phyloP scores from a whole-genome alignment of 2,329 filamentous ascomycete species.

The Fusarium euwallaceae region DNA sequence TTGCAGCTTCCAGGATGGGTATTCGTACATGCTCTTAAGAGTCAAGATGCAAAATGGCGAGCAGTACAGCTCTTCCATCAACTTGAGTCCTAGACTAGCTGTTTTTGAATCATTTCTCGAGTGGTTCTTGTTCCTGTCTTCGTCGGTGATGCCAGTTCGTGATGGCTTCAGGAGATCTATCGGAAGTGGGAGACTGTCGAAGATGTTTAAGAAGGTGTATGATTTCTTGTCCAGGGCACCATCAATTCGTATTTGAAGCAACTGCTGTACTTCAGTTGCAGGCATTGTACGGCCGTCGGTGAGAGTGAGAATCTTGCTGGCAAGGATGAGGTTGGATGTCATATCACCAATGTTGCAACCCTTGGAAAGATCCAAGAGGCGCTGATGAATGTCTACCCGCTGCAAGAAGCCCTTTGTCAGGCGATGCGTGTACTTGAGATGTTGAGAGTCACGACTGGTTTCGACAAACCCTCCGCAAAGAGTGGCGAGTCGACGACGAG shows the following conservation, averaged over 20 bases:
- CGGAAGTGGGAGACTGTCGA: not conserved
- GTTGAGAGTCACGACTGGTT: not conserved
- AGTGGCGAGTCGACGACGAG: not conserved
- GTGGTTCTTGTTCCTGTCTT: not conserved
- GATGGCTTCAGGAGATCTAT: not conserved
- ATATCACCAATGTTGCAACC: not conserved
- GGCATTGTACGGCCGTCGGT: not conserved
- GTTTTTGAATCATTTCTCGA: not conserved
- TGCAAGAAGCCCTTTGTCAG: not conserved
- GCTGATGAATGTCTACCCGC: not conserved
- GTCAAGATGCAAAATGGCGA: not conserved
- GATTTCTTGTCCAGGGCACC: not conserved
- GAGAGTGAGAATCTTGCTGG: not conserved
- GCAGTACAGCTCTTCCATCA: not conserved
- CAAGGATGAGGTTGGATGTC: not conserved
- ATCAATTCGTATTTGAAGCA: not conserved
- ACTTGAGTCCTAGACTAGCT: not conserved
- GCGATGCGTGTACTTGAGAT: not conserved
- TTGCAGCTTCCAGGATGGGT: not conserved
- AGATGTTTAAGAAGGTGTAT: not conserved
- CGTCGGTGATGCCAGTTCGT: not conserved
- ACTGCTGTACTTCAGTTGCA: not conserved
- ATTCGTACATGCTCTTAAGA: not conserved
- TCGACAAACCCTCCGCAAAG: not conserved
- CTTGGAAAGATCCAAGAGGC: not conserved